phyloP scores from a whole-genome alignment of 1,139 yeast genomes.

The Pichia sp. region DNA sequence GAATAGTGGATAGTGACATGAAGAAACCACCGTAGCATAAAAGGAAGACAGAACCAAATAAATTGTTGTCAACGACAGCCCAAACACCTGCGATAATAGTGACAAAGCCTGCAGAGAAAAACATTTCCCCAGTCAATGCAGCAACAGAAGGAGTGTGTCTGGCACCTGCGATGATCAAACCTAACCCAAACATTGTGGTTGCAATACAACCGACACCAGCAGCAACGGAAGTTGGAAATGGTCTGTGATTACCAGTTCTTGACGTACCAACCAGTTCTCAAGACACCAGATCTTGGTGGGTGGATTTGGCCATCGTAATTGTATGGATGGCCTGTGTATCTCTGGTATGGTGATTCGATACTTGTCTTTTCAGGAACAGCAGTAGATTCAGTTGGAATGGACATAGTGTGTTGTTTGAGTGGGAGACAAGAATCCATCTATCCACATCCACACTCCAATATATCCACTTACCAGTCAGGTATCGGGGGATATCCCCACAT shows the following conservation, averaged over 20 bases:
- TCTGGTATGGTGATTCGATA: no score
- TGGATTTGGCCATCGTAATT: conserved; percentile 19
- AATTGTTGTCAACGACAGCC: conserved; percentile 57
- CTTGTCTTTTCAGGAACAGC: no score
- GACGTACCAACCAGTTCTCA: conserved; percentile 30
- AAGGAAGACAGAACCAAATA: conserved; percentile 40
- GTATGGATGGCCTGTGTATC: conserved; percentile 19
- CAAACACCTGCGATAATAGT: conserved; percentile 65
- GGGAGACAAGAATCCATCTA: no score
- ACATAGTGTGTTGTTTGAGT: no score
- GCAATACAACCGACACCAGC: conserved; percentile 34
- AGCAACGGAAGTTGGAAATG: conserved; percentile 34
- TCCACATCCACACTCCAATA: no score
- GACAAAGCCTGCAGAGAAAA: conserved; percentile 63
- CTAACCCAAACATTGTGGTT: conserved; percentile 31
- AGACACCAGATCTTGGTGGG: conserved; percentile 34
- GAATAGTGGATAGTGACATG: conserved; percentile 37
- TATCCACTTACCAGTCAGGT: no score
- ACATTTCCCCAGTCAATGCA: conserved; percentile 46
- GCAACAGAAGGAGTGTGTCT: conserved; percentile 49
- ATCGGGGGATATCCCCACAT: no score
- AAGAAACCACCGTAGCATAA: conserved; percentile 41
- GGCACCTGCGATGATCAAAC: conserved; percentile 49
- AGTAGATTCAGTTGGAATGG: no score
- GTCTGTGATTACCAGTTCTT: conserved; percentile 31